Evolutionary conservation across 768 basidiomycete species (phyloP), one percentile per base, ranked within the genome.

Genomic region (Fomitopsis serialis): DNA sequence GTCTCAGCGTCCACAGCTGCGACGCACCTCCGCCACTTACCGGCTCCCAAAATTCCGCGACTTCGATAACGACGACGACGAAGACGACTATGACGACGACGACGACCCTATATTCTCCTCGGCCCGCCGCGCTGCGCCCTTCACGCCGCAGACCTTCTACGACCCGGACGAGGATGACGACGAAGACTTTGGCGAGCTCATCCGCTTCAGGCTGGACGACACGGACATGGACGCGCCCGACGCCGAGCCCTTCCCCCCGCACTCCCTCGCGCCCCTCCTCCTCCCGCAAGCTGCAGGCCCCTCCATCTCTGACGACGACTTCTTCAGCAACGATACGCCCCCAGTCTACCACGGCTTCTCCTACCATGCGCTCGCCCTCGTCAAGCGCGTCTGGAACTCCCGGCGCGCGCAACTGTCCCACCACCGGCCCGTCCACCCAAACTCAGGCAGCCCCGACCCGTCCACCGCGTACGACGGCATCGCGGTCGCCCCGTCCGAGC

Each of bases 321-420:
- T 50, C 13, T 54, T 37, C n/a, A 42, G 2, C 36, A 45, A 9
- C 23, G 47, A 17, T 58, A 47, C 42, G 24, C 44, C 25, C 21
- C 40, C 55, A 32, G 46, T 53, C 2, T 74, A 88, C 55, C 85
- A 79, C 61, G 86, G 86, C 1, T 74, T 82, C 57, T 87, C 85
- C 12, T 78, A 78, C 17, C 78, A 76, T 54, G 79, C 81, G 1
- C 74, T 88, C 34, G 68, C 73, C 13, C 77, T 85, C 59, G 66
- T 79, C 58, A 87, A 85, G 62, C 78, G 69, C 65, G 76, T 88
- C 58, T 88, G 86, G 86, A 69, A 71, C 35, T 63, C 72, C 6
- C 79, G 82, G 19, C 75, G 79, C 53, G 79, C 78, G 45, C 73
- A 76, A 48, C 81, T 77, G 78, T 66, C 68, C 23, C 74, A 70